These are phyloP conservation scores for Glonium stellatum DNA, from an alignment of 495 filamentous ascomycete species.

Conservation along the genomic window DNA sequence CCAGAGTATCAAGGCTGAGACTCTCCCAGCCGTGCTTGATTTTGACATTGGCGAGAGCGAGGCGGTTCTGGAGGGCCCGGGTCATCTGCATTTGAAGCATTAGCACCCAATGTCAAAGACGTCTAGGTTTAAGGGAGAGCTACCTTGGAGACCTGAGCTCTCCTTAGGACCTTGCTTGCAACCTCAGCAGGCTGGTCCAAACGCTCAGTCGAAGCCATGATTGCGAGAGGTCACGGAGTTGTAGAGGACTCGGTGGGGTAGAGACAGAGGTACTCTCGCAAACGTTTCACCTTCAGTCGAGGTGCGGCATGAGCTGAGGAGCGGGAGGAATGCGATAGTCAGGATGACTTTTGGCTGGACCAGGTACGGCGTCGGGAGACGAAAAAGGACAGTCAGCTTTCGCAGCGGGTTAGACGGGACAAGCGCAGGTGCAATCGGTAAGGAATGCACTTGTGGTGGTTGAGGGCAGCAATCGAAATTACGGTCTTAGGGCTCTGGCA, in stretches of 20 bases:
- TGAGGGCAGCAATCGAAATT: background rate
- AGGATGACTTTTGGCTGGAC: background rate
- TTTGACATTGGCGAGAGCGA: slow-evolving; percentile 94
- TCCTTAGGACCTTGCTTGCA: slow-evolving; percentile 60
- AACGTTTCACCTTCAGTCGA: slow-evolving; percentile 20
- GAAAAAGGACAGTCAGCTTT: background rate
- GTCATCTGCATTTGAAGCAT: slow-evolving; percentile 60
- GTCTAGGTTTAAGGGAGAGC: slow-evolving; percentile 20
- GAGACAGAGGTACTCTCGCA: slow-evolving; percentile 18
- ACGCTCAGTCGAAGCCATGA: slow-evolving; percentile 32
- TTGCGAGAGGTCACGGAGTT: slow-evolving; percentile 4
- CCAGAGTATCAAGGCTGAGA: slow-evolving; percentile 66
- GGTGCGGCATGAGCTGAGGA: slow-evolving; percentile 22
- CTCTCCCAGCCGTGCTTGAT: slow-evolving; percentile 84
- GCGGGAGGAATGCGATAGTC: slow-evolving; percentile 18
- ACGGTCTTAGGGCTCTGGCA: background rate
- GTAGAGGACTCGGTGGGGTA: background rate
- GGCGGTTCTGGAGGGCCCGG: slow-evolving; percentile 78
- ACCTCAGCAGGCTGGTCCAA: slow-evolving; percentile 53
- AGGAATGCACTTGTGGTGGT: background rate
- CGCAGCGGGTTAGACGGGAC: background rate
- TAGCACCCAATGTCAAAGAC: slow-evolving; percentile 21
- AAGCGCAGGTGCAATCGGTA: background rate
- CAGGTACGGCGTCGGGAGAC: slow-evolving; percentile 4
- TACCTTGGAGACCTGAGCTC: slow-evolving; percentile 83